phyloP scores from a whole-genome alignment of 495 filamentous ascomycete genomes.

The Podospora pseudopauciseta region DNA sequence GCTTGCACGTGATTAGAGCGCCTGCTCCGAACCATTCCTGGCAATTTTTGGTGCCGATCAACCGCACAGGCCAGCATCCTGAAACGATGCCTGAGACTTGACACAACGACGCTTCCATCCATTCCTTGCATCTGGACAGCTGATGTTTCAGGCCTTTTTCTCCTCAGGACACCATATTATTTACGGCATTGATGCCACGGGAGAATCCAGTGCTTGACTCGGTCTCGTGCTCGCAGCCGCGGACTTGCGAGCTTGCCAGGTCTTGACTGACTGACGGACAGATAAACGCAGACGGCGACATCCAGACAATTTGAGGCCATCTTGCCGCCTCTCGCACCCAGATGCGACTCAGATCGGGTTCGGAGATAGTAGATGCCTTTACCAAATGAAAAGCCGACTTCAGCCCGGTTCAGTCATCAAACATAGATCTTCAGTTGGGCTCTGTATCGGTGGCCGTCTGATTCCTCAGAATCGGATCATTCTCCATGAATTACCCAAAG shows the following conservation, averaged over 20 bases:
- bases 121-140: neutral
- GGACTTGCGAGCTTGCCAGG: neutral
- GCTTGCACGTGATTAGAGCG: neutral
- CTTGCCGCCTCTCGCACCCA: neutral
- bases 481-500: neutral
- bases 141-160: slow-evolving; percentile 2
- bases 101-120: neutral
- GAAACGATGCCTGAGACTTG: slow-evolving; percentile 12
- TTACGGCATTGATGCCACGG: neutral
- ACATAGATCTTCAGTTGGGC: no score
- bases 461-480: neutral
- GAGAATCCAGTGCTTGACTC: neutral
- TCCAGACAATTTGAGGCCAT: neutral
- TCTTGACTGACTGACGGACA: no score
- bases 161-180: neutral
- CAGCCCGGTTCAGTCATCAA: no score
- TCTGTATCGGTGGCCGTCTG: neutral
- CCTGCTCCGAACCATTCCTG: neutral
- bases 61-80: slow-evolving; percentile 2
- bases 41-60: neutral
- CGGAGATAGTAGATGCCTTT: no score
- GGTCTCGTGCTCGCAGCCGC: neutral
- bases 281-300: neutral
- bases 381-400: no score
- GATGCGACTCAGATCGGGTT: neutral